These are phyloP conservation scores for Aspergillus udagawae DNA, from an alignment of 2,329 filamentous ascomycete species.

Conservation along the genomic window DNA sequence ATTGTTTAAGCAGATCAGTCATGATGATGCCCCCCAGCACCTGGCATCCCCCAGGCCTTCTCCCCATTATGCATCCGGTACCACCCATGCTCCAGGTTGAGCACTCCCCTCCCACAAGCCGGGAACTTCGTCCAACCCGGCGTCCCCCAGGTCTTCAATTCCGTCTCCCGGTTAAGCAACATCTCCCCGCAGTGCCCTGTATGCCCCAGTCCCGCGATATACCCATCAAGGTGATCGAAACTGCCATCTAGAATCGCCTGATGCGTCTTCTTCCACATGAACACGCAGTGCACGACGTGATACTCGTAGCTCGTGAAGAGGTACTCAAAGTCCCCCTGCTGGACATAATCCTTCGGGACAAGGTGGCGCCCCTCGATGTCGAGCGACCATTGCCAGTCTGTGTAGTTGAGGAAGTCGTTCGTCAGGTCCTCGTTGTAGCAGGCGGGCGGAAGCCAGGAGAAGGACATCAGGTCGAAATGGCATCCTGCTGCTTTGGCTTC, in stretches of 20 bases:
- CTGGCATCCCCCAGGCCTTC: neutral
- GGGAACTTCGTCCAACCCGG: neutral
- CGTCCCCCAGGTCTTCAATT: neutral
- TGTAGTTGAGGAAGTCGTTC: slow-evolving; percentile 11
- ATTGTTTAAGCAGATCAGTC: neutral
- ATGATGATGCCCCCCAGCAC: neutral
- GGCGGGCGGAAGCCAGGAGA: slow-evolving; percentile 20
- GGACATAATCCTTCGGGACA: neutral
- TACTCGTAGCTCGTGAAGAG: slow-evolving; percentile 7
- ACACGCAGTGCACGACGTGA: slow-evolving; percentile 13
- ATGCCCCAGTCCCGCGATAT: slow-evolving; percentile 4
- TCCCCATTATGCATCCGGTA: neutral
- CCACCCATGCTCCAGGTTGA: neutral
- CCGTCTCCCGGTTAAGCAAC: neutral
- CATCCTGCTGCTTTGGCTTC: slow-evolving; percentile 19
- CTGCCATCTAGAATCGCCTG: slow-evolving; percentile 5
- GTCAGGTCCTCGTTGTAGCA: slow-evolving; percentile 23
- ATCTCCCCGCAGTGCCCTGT: slow-evolving; percentile 49
- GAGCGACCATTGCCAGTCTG: slow-evolving; percentile 9
- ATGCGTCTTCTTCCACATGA: slow-evolving; percentile 12
- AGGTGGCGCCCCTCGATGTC: slow-evolving; percentile 1
- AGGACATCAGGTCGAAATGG: slow-evolving; percentile 23
- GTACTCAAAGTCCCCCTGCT: slow-evolving; percentile 1
- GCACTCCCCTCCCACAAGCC: neutral
- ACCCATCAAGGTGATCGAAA: slow-evolving; percentile 1